Evolutionary conservation across 2,329 filamentous ascomycete species (phyloP).

Genomic region (Colletotrichum sp.): DNA sequence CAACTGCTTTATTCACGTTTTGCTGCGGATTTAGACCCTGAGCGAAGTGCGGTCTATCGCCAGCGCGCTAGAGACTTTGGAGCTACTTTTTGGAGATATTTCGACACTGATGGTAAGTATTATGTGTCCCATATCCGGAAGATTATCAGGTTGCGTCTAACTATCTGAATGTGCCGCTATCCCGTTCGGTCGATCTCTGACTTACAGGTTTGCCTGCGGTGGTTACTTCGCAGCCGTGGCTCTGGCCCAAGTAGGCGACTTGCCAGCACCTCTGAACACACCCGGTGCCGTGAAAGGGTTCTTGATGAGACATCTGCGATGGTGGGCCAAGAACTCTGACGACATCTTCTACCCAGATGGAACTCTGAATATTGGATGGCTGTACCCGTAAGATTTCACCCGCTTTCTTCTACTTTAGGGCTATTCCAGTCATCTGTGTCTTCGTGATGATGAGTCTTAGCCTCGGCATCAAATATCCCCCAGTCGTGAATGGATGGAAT

Average conservation of each 20-base stretch:
- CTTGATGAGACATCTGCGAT: conserved; percentile 52
- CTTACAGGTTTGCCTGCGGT: conserved; percentile 55
- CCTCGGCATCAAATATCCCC: background rate
- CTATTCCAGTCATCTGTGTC: accelerated
- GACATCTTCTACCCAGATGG: conserved; percentile 55
- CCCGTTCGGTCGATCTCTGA: conserved; percentile 55
- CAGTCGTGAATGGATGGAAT: accelerated
- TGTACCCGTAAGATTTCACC: conserved; percentile 31
- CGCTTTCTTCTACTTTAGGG: accelerated
- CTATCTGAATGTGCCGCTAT: conserved; percentile 48
- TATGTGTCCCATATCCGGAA: too few species aligned
- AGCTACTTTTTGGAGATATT: conserved; percentile 50
- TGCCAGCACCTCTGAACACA: conserved; percentile 40
- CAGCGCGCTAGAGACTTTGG: conserved; percentile 46
- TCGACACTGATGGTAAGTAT: conserved; percentile 45
- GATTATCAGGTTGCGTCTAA: background rate
- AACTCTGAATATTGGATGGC: conserved; percentile 50
- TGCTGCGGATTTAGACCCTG: conserved; percentile 43
- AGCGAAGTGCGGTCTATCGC: conserved; percentile 40
- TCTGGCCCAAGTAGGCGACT: conserved; percentile 41
- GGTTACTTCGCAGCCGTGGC: conserved; percentile 53
- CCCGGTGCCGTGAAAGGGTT: conserved; percentile 52
- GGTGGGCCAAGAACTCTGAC: conserved; percentile 47
- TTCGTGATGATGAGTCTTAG: accelerated
- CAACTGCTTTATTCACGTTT: conserved; percentile 52